Percentiles rank a stretch among this genome's conserved stretches.
Conservation (phyloP, 1,284 basidiomycete species). For the Sporisorium exsertum region DNA sequence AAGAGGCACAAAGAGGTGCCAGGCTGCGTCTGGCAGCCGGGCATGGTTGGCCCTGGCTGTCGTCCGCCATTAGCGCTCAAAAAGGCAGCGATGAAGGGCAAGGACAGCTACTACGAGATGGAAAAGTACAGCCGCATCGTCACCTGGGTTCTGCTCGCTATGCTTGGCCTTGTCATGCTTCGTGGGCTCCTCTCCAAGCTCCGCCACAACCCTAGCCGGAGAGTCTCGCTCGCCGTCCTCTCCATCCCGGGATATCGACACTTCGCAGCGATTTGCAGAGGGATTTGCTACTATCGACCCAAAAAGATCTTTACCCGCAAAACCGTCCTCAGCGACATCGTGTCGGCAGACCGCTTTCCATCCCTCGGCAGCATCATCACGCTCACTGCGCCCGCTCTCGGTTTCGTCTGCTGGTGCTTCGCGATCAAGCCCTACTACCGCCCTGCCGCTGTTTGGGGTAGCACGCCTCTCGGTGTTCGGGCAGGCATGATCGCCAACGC, state of each 20-base stretch:
- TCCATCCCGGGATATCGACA: constrained; percentile 24
- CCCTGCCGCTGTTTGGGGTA: constrained; percentile 42
- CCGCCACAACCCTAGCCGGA: constrained; percentile 13
- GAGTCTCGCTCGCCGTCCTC: constrained; percentile 15
- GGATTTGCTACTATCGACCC: constrained; percentile 44
- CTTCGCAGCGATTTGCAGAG: constrained; percentile 27
- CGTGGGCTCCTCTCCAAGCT: constrained; percentile 24
- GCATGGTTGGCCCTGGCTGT: constrained; percentile 47
- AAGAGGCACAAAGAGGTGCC: constrained; percentile 44
- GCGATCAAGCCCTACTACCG: constrained; percentile 61
- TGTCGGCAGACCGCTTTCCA: constrained; percentile 39
- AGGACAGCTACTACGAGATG: constrained; percentile 74
- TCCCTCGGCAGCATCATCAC: constrained; percentile 41
- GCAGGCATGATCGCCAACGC: constrained; percentile 62
- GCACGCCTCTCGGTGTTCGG: constrained; percentile 57
- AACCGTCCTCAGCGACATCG: constrained; percentile 22
- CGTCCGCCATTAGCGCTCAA: constrained; percentile 40
- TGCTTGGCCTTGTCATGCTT: constrained; percentile 30
- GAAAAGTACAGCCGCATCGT: constrained; percentile 96
- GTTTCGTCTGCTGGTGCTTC: constrained; percentile 49
- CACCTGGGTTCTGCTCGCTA: constrained; percentile 40
- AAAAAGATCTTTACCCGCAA: constrained; percentile 31
- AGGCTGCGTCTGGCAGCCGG: constrained; percentile 47
- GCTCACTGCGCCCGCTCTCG: constrained; percentile 21
- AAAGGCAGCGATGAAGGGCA: constrained; percentile 45